phyloP scores from a whole-genome alignment of 2,329 filamentous ascomycete genomes.

The Trichoderma afroharzianum region DNA sequence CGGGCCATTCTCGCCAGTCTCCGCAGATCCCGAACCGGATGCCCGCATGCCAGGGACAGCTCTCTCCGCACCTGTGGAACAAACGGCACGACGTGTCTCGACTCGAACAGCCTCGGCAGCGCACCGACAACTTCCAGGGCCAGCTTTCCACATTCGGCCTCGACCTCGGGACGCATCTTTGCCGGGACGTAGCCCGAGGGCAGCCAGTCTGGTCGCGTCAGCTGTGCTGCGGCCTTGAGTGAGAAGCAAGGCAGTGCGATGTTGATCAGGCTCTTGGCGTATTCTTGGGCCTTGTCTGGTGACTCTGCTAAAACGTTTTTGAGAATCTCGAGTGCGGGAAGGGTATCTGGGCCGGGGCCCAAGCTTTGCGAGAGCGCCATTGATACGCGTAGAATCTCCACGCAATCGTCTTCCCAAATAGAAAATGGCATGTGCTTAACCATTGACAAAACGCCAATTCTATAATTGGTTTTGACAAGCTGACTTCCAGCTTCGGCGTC shows the following conservation, averaged over 20 bases:
- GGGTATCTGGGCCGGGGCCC: conserved; percentile 41
- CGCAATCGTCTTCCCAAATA: conserved; percentile 51
- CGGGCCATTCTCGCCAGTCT: conserved; percentile 47
- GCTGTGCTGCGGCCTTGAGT: conserved; percentile 26
- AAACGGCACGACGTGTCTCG: conserved; percentile 43
- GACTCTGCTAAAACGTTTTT: conserved; percentile 45
- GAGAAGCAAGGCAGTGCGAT: conserved; percentile 41
- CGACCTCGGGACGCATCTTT: conserved; percentile 21
- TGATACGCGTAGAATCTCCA: conserved; percentile 45
- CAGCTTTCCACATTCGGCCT: conserved; percentile 42
- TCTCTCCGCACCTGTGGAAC: conserved; percentile 44
- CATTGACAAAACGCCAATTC: conserved; percentile 47
- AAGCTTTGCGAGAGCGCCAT: conserved; percentile 45
- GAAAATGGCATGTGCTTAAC: conserved; percentile 48
- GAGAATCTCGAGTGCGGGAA: conserved; percentile 47
- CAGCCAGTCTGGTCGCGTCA: conserved; percentile 29
- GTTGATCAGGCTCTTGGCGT: conserved; percentile 47
- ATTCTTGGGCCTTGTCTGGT: conserved; percentile 43
- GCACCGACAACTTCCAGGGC: conserved; percentile 46
- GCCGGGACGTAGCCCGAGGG: conserved; percentile 25
- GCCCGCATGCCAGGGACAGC: conserved; percentile 50
- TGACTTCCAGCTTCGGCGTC: conserved; percentile 30
- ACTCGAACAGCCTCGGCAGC: conserved; percentile 48
- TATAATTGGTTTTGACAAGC: conserved; percentile 37
- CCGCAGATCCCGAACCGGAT: conserved; percentile 51